A percentile compares a stretch with the other conserved stretches of the same genome.
These are phyloP conservation scores for Pseudodiploospora longispora DNA, from an alignment of 2,329 filamentous ascomycete species.

Conservation along the genomic window DNA sequence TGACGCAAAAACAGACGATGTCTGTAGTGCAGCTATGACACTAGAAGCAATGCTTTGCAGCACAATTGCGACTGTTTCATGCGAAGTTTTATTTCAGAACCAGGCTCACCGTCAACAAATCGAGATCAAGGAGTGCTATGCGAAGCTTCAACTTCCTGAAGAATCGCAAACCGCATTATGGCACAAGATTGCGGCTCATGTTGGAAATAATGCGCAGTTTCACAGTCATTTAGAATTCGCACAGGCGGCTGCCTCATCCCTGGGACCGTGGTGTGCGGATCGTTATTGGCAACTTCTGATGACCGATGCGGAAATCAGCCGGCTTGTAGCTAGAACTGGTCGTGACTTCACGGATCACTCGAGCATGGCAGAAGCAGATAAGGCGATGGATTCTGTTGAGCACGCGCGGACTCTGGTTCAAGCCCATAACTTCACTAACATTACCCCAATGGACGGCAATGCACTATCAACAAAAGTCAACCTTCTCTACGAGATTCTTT, in stretches of 20 bases:
- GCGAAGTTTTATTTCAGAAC: slow-evolving; percentile 24
- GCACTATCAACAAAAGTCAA: slow-evolving; percentile 66
- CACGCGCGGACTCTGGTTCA: slow-evolving; percentile 50
- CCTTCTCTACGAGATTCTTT: slow-evolving; percentile 52
- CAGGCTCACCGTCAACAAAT: slow-evolving; percentile 31
- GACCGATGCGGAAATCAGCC: slow-evolving; percentile 51
- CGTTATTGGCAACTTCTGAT: slow-evolving; percentile 68
- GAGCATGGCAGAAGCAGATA: slow-evolving; percentile 25
- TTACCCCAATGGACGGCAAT: background rate
- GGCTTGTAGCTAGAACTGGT: slow-evolving; percentile 50
- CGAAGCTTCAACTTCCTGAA: slow-evolving; percentile 31
- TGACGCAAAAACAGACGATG: slow-evolving; percentile 64
- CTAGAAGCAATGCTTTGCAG: slow-evolving; percentile 73
- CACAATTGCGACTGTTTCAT: slow-evolving; percentile 66
- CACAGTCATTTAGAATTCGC: slow-evolving; percentile 51
- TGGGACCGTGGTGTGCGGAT: slow-evolving; percentile 83
- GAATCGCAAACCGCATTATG: slow-evolving; percentile 58
- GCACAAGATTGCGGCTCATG: slow-evolving; percentile 39
- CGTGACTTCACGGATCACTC: slow-evolving; percentile 19
- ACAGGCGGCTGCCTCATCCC: slow-evolving; percentile 49
- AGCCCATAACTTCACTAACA: slow-evolving; percentile 34
- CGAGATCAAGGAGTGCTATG: slow-evolving; percentile 40
- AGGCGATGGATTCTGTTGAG: slow-evolving; percentile 47
- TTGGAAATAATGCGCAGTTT: slow-evolving; percentile 39
- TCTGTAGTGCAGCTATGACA: slow-evolving; percentile 59